Evolutionary conservation across 345 rosid genomes (phyloP).

Genomic region (Brassica rapa): DNA sequence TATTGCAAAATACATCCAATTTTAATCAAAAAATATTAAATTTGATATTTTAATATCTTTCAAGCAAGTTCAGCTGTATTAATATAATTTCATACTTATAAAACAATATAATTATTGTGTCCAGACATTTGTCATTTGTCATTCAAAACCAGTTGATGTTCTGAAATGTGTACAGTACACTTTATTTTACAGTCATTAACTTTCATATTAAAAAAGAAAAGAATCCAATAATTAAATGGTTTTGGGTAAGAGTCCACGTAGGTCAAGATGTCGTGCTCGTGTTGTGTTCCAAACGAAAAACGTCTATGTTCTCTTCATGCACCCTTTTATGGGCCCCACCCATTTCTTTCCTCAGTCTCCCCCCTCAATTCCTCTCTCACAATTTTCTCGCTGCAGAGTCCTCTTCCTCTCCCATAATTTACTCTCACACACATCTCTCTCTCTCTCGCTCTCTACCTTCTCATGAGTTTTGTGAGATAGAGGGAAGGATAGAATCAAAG

Average conservation of each 20-base stretch:
- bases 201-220: not conserved
- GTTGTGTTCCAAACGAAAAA: constrained; percentile 41
- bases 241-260: constrained; percentile 40
- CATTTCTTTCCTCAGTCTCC: constrained; percentile 15
- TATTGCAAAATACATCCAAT: not conserved
- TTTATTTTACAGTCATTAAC: not conserved
- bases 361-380: constrained; percentile 10
- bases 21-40: not conserved
- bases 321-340: constrained; percentile 29
- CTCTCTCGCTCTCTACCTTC: constrained; percentile 16
- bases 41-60: not conserved
- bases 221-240: constrained; percentile 15
- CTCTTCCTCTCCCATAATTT: not conserved
- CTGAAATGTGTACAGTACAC: not conserved
- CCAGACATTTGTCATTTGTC: not conserved
- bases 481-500: constrained; percentile 8
- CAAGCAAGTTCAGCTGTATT: not conserved
- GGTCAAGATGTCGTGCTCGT: constrained; percentile 44
- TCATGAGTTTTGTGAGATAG: constrained; percentile 18
- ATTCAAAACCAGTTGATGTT: not conserved
- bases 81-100: not conserved
- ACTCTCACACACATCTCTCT: not conserved
- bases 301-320: constrained; percentile 46
- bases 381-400: not conserved
- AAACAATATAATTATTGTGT: not conserved